Percentiles rank a stretch among this genome's conserved stretches.
Conservation (phyloP, 805 yeast genomes). For the Lipomyces kockii region DNA sequence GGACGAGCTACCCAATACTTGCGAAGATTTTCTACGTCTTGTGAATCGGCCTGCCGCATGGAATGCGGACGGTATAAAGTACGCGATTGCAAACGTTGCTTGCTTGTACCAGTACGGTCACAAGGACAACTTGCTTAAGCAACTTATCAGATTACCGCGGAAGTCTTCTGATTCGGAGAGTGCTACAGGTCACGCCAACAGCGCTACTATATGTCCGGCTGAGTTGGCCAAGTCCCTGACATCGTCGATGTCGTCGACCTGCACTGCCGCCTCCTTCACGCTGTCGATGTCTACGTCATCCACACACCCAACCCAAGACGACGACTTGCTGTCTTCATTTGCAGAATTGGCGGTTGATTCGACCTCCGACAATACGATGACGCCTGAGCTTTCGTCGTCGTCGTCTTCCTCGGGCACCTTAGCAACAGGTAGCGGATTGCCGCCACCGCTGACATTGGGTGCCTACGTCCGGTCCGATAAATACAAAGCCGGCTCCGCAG, state of each 20-base stretch:
- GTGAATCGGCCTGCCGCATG: constrained; percentile 31
- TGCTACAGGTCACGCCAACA: not conserved
- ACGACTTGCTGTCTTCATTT: constrained; percentile 13
- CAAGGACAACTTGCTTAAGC: constrained; percentile 9
- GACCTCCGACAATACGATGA: not conserved
- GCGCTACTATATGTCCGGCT: not conserved
- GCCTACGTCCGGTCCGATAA: constrained; percentile 12
- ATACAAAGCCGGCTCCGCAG: constrained; percentile 11
- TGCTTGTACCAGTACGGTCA: constrained; percentile 27
- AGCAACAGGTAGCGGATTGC: not conserved
- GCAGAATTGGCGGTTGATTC: constrained; percentile 7
- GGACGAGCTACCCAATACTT: constrained; percentile 6
- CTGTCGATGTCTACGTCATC: not conserved
- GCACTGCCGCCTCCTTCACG: not conserved
- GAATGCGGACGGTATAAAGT: constrained; percentile 30
- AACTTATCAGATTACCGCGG: constrained; percentile 10
- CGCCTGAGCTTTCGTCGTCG: not conserved
- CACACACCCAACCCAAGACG: not conserved
- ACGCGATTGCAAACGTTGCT: constrained; percentile 30
- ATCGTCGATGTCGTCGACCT: constrained; percentile 1
- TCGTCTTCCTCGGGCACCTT: not conserved
- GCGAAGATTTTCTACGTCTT: constrained; percentile 12
- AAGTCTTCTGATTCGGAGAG: not conserved
- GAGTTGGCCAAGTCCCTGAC: constrained; percentile 3
- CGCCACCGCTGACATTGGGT: not conserved